Evolutionary conservation across 2,329 filamentous ascomycete species (phyloP), one percentile per base, ranked within the genome.

Genomic region (Calonectria montana): DNA sequence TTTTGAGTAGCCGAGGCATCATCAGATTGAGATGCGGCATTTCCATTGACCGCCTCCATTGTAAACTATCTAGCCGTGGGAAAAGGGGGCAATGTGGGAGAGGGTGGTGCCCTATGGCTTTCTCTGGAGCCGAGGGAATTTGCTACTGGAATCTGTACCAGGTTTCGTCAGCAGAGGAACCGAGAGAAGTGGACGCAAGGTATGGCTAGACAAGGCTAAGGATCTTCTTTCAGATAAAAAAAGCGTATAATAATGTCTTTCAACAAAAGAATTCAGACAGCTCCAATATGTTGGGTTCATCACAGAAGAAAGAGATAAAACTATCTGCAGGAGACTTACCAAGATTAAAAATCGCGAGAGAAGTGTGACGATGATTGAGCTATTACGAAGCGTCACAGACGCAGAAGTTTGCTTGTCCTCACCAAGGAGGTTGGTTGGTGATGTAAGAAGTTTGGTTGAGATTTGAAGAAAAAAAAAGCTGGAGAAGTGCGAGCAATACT

Each of bases 191-290:
- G 35, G 31, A 39, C 57, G 18, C 53, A 39, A 74, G 27, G 53
- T 27, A 57, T 67, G 21, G 61, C 43, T 8, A 39, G 43, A 47
- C 12, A 45, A 18, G 48, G 12, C 47, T 29, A 64, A 53, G 21
- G 62, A 65, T 74, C 61, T 69, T 76, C 73, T 65, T 76, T 82
- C 82, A 86, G 84, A 81, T 79, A 80, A 80, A 82, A 82, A 84
- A 89, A 86, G 88, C 90, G 90, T 92, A 91, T 89, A 81, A 87
- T 82, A 84, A 83, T 80, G 81, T 81, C 86, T 87, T 86, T 94
- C 92, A 89, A 87, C 91, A 92, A 84, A 81, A 82, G 82, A 86
- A 89, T 84, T 89, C 85, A 91, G 92, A 94, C 92, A 94, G 92
- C 92, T 94, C 92, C 92, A 94, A 94, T 94, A 93, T 67, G 67